phyloP scores from a whole-genome alignment of 768 basidiomycete genomes.

The Postia placenta region DNA sequence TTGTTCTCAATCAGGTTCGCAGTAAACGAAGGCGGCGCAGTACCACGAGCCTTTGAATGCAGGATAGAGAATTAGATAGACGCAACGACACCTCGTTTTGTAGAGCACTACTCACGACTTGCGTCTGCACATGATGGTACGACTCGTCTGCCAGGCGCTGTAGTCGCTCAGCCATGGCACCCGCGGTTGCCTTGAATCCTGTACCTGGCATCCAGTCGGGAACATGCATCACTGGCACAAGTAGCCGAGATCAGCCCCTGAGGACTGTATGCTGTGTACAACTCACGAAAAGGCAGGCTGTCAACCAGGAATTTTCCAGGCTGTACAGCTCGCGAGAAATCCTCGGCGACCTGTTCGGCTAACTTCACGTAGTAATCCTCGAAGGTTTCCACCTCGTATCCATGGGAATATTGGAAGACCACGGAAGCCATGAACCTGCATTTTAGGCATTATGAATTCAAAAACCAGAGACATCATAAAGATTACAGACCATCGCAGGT shows the following conservation, averaged over 20 bases:
- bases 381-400: too few species aligned
- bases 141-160: neutral
- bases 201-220: slow-evolving; percentile 17
- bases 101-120: neutral
- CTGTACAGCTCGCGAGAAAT: neutral
- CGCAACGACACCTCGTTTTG: neutral
- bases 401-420: slow-evolving; percentile 15
- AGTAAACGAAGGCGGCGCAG: neutral
- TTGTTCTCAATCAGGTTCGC: neutral
- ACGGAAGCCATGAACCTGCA: neutral
- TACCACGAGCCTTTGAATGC: neutral
- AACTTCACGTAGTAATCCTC: slow-evolving; percentile 7
- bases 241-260: neutral
- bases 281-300: slow-evolving; percentile 12
- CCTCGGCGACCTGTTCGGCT: slow-evolving; percentile 2
- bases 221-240: slow-evolving; percentile 12
- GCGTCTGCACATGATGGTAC: neutral
- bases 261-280: neutral
- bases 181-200: slow-evolving; percentile 11
- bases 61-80: neutral
- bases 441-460: neutral
- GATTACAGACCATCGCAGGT: slow-evolving; percentile 30
- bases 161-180: neutral
- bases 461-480: slow-evolving; percentile 6
- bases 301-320: slow-evolving; percentile 11